These are phyloP conservation scores for Debaryomyces coudertii DNA, from an alignment of 1,139 yeast species.

Conservation along the genomic window DNA sequence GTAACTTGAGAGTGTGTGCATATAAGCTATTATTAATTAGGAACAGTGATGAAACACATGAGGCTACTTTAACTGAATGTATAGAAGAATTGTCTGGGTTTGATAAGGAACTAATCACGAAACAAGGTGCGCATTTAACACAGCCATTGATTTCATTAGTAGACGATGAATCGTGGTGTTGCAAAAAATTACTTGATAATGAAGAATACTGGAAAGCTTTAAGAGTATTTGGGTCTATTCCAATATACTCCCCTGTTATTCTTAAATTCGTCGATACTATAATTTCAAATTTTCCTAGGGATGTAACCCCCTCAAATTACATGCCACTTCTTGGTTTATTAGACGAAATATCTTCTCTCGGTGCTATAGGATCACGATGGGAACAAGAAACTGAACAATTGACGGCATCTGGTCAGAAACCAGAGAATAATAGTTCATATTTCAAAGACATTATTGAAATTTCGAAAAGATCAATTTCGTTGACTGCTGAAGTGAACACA, in stretches of 20 bases:
- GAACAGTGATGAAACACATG: slow-evolving; percentile 26
- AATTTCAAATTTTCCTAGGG: slow-evolving; percentile 38
- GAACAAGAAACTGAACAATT: slow-evolving; percentile 47
- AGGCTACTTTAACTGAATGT: slow-evolving; percentile 22
- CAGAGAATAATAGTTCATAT: slow-evolving; percentile 40
- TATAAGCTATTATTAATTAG: slow-evolving; percentile 49
- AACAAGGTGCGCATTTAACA: slow-evolving; percentile 54
- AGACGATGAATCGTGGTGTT: slow-evolving; percentile 53
- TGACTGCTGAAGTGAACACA: slow-evolving; percentile 55
- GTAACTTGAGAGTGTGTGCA: slow-evolving; percentile 35
- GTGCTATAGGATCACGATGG: slow-evolving; percentile 78
- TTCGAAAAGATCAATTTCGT: slow-evolving; percentile 63
- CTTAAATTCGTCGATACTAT: slow-evolving; percentile 53
- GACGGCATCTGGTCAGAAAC: slow-evolving; percentile 2
- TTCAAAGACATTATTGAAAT: slow-evolving; percentile 57
- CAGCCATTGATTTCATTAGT: slow-evolving; percentile 57
- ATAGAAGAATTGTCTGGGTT: slow-evolving; percentile 29
- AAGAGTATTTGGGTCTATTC: slow-evolving; percentile 59
- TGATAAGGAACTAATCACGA: slow-evolving; percentile 44
- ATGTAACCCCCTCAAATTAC: slow-evolving; percentile 54
- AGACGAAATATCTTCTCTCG: slow-evolving; percentile 81
- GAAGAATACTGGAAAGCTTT: slow-evolving; percentile 69
- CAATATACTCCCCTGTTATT: slow-evolving; percentile 52
- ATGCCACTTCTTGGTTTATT: slow-evolving; percentile 68
- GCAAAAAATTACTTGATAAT: slow-evolving; percentile 38